Evolutionary conservation across 2,329 filamentous ascomycete genomes (phyloP), one percentile per base, ranked within the genome.

Genomic region (Polychaeton citri): DNA sequence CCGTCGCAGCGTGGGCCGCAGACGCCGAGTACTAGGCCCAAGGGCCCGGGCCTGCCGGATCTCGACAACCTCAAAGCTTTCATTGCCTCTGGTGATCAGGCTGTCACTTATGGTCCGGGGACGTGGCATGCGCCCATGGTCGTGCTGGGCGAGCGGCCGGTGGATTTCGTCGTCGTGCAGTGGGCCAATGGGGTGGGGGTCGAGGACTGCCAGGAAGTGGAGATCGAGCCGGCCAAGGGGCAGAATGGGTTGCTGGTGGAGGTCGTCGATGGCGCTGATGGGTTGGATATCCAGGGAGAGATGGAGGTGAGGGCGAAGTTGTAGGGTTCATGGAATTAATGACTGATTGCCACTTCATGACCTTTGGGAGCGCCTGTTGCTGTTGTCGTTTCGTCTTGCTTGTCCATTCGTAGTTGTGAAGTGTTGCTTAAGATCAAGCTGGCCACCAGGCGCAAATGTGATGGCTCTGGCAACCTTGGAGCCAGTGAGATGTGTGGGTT

Each of bases 101-200:
- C 85, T 8, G 84, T 98, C 10, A 95, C 86, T 2, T 98, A 96
- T 57, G 85, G 74, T 1, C 77, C 82, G 1, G 90, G 85, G 4
- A 95, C 86, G 36, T 98, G 79, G 88, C 90, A 98, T 65, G 86
- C 88, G 42, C 90, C 90, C 1, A 96, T 98, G 88, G 81, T 86
- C 10, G 86, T 84, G 12, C 60, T 96, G 33, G 87, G 87, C 1
- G 57, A 62, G 31, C 61, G 65, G 36, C 68, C 76, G 15, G 66
- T 95, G 33, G 84, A 90, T 54, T 96, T 95, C 58, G 73, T 93
- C 4, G 88, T 96, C 2, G 73, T 82, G 46, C 88, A 96, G 63
- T 90, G 82, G 63, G 77, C 78, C 21, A 96, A 92, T 58, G 86
- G 82, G 2, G 79, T 90, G 9, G 72, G 63, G 0, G 62, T 70